phyloP scores from a whole-genome alignment of 2,329 filamentous ascomycete species.

The Alternaria gaisen region DNA sequence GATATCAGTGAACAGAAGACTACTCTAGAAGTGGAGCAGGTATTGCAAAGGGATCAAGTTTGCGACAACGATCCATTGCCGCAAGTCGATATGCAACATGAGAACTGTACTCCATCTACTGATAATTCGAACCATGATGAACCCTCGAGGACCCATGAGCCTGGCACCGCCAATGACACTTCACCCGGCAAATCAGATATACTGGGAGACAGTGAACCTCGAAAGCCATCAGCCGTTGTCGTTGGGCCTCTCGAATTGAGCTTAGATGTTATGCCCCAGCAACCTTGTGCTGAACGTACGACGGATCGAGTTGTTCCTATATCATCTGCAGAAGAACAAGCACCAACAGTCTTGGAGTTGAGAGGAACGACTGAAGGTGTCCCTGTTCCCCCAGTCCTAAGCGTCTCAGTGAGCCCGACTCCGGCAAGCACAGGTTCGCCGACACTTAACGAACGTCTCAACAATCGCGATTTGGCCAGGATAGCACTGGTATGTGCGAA shows the following conservation, averaged over 20 bases:
- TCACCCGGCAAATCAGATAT: not conserved
- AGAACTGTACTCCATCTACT: not conserved
- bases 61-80: not conserved
- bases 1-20: not conserved
- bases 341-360: not conserved
- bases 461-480: slow-evolving; percentile 17
- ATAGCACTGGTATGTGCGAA: slow-evolving; percentile 26
- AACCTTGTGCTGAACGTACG: not conserved
- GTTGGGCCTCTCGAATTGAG: no score
- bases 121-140: not conserved
- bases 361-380: not conserved
- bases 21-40: not conserved
- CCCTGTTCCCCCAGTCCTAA: no score
- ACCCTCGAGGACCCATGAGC: not conserved
- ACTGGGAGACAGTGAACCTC: not conserved
- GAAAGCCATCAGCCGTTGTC: not conserved
- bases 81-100: not conserved
- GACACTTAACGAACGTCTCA: not conserved
- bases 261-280: not conserved
- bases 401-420: not conserved
- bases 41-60: not conserved
- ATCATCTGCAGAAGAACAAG: not conserved
- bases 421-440: not conserved
- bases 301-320: not conserved
- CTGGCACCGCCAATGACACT: not conserved